Conservation (phyloP, 2,329 filamentous ascomycete species). For the Paecilomyces fulvus region DNA sequence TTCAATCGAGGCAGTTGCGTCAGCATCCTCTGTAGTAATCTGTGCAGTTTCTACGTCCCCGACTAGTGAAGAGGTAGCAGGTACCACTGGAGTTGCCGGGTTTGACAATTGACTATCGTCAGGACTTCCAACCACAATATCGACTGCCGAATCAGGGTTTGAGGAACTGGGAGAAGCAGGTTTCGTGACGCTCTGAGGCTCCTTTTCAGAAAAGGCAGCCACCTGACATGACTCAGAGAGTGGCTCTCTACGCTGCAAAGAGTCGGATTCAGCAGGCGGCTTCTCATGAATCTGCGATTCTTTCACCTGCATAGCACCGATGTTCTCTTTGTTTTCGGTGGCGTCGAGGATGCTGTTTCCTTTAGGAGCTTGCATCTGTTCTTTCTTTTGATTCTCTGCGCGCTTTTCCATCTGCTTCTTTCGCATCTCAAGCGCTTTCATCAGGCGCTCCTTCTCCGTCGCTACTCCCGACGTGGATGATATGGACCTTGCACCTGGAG, state of each 20-base stretch:
- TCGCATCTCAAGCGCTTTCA: slow-evolving; percentile 87
- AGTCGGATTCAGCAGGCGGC: background rate
- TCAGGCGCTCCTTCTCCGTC: slow-evolving; percentile 80
- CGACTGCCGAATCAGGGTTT: slow-evolving; percentile 16
- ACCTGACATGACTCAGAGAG: background rate
- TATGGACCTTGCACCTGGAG: slow-evolving; percentile 32
- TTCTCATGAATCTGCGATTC: slow-evolving; percentile 4
- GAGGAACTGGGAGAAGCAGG: slow-evolving; percentile 8
- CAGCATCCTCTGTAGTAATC: slow-evolving; percentile 5
- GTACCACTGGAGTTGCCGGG: background rate
- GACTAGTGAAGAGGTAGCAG: slow-evolving; percentile 5
- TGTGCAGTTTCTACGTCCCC: background rate
- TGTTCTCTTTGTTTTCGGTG: slow-evolving; percentile 18
- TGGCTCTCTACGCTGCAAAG: background rate
- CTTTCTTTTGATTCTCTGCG: slow-evolving; percentile 21
- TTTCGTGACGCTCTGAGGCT: slow-evolving; percentile 6
- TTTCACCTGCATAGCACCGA: slow-evolving; percentile 15
- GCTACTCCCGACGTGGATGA: slow-evolving; percentile 53
- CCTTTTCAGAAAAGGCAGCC: background rate
- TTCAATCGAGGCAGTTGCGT: slow-evolving; percentile 15
- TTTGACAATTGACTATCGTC: slow-evolving; percentile 11
- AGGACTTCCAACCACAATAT: slow-evolving; percentile 10
- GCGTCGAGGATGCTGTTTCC: slow-evolving; percentile 4
- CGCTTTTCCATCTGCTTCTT: slow-evolving; percentile 62
- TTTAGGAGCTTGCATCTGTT: slow-evolving; percentile 10